Evolutionary conservation across 2,329 filamentous ascomycete genomes (phyloP).

Genomic region (Simplicillium aogashimaense): DNA sequence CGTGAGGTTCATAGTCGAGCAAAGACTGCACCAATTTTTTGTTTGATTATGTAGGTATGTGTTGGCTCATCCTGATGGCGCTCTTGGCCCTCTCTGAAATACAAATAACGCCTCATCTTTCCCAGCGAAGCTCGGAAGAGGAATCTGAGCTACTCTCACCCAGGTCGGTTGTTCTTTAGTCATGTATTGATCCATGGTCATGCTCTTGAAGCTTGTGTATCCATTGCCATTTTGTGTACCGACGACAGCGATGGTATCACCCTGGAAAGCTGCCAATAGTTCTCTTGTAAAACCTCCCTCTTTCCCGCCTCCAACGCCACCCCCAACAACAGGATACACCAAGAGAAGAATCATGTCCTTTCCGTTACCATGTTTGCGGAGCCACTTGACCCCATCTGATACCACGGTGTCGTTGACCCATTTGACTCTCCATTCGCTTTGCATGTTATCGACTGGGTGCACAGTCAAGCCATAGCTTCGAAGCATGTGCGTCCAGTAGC

Average conservation of each 20-base stretch:
- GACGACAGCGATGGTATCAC: slow-evolving; percentile 58
- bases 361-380: slow-evolving; percentile 37
- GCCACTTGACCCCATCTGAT: slow-evolving; percentile 48
- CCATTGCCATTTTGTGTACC: slow-evolving; percentile 68
- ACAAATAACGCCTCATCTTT: slow-evolving; percentile 70
- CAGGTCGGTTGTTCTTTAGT: slow-evolving; percentile 44
- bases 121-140: slow-evolving; percentile 64
- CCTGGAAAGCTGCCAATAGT: slow-evolving; percentile 50
- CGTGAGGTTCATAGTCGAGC: no score
- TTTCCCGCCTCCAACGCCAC: slow-evolving; percentile 51
- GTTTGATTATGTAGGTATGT: no score
- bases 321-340: slow-evolving; percentile 63
- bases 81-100: slow-evolving; percentile 33
- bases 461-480: slow-evolving; percentile 45
- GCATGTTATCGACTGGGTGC: slow-evolving; percentile 55
- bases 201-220: slow-evolving; percentile 58
- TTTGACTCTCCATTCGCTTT: slow-evolving; percentile 56
- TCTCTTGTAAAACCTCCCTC: slow-evolving; percentile 55
- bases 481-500: slow-evolving; percentile 68
- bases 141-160: slow-evolving; percentile 51
- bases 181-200: slow-evolving; percentile 60
- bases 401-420: slow-evolving; percentile 61
- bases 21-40: no score
- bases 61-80: no score
- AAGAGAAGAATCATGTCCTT: slow-evolving; percentile 53